A percentile compares a stretch with the other conserved stretches of the same genome.
These are phyloP conservation scores for Xylaria sp. DNA, from an alignment of 2,329 filamentous ascomycete genomes.

Conservation along the genomic window DNA sequence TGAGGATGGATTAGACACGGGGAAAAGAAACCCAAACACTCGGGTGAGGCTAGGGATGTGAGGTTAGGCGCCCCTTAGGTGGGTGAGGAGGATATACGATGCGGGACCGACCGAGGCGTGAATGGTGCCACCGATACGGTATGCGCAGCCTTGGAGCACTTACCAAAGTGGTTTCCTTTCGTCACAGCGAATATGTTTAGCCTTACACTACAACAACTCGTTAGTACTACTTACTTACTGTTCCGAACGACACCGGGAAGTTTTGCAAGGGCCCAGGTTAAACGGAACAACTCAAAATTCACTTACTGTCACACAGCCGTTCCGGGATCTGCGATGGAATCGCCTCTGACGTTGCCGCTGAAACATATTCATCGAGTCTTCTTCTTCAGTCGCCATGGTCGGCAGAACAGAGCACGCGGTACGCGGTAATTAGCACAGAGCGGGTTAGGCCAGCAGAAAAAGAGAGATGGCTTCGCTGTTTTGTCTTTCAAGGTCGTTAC, in stretches of 20 bases:
- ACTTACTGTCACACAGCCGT: constrained; percentile 38
- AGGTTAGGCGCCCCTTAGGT: constrained; percentile 2
- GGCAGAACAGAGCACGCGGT: not conserved
- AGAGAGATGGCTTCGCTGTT: constrained; percentile 6
- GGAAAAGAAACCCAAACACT: not conserved
- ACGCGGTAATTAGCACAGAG: constrained; percentile 1
- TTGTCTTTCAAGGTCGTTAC: constrained; percentile 6
- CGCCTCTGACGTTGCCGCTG: constrained; percentile 42
- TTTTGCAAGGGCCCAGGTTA: not conserved
- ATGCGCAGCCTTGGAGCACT: constrained; percentile 31
- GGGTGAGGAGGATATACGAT: constrained; percentile 14
- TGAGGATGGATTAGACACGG: constrained; percentile 4
- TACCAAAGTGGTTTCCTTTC: constrained; percentile 54
- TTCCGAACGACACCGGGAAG: not conserved
- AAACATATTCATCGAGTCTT: constrained; percentile 30
- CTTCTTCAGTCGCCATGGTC: constrained; percentile 28
- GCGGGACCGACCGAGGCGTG: constrained; percentile 2
- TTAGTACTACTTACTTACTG: constrained; percentile 13
- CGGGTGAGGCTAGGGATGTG: not conserved
- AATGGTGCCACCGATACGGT: not conserved
- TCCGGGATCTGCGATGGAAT: constrained; percentile 43
- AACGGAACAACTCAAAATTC: not conserved
- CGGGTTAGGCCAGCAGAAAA: not conserved
- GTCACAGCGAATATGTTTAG: constrained; percentile 53
- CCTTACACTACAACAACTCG: constrained; percentile 40